phyloP scores from a whole-genome alignment of 2,329 filamentous ascomycete species.

The Exophiala phaeomuriformis region DNA sequence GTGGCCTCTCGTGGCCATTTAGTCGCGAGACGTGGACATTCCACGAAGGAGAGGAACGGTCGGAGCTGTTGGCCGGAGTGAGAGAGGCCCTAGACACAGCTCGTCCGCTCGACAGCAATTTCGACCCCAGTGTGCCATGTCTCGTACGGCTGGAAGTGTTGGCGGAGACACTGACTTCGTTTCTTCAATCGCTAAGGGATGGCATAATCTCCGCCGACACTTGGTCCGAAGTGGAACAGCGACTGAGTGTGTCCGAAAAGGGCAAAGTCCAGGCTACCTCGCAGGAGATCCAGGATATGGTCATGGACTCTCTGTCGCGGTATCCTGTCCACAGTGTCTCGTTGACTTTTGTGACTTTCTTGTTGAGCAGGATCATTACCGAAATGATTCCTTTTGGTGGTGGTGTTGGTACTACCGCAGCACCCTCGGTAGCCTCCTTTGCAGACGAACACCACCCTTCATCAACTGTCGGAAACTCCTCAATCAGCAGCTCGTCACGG shows the following conservation, averaged over 20 bases:
- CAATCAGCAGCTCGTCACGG: slow-evolving; percentile 3
- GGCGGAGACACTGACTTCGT: slow-evolving; percentile 63
- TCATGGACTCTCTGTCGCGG: slow-evolving; percentile 67
- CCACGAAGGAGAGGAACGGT: slow-evolving; percentile 36
- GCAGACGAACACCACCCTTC: not conserved
- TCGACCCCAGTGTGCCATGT: slow-evolving; percentile 57
- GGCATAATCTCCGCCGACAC: slow-evolving; percentile 65
- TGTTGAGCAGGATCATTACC: slow-evolving; percentile 55
- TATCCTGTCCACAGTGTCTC: slow-evolving; percentile 76
- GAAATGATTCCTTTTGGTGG: slow-evolving; percentile 38
- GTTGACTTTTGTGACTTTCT: slow-evolving; percentile 78
- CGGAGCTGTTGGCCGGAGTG: slow-evolving; percentile 39
- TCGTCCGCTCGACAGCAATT: slow-evolving; percentile 51
- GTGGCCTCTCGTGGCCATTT: slow-evolving; percentile 52
- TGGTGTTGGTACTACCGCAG: too few relatives aligned
- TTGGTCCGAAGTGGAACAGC: slow-evolving; percentile 48
- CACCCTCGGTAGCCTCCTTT: slow-evolving; percentile 1
- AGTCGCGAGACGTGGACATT: slow-evolving; percentile 44
- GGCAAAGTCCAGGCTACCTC: slow-evolving; percentile 37
- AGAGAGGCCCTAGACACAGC: slow-evolving; percentile 68
- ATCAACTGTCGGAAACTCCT: too few relatives aligned
- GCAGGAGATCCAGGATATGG: slow-evolving; percentile 52
- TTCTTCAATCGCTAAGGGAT: slow-evolving; percentile 67
- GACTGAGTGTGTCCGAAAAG: slow-evolving; percentile 33
- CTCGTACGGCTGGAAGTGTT: slow-evolving; percentile 67